These are phyloP conservation scores for Raphanus hybrid DNA, from an alignment of 441 rosid genomes.

Conservation along the genomic window DNA sequence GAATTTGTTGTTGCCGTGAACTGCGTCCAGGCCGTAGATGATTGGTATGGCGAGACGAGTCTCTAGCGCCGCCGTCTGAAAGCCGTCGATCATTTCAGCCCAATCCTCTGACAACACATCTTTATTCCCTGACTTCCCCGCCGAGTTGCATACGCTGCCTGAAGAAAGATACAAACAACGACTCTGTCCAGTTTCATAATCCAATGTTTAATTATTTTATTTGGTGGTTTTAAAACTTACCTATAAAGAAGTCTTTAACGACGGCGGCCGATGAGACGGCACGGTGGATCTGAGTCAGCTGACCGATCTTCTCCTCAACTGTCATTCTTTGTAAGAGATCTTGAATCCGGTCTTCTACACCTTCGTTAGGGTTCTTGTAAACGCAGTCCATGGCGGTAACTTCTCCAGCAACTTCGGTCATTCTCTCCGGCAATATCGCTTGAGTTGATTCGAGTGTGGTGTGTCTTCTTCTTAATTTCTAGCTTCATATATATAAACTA, in stretches of 20 bases:
- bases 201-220: background rate
- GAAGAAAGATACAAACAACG: slow-evolving; percentile 7
- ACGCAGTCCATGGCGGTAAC: slow-evolving; percentile 12
- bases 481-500: background rate
- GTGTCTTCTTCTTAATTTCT: background rate
- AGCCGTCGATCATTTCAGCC: slow-evolving; percentile 80
- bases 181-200: background rate
- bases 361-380: slow-evolving; percentile 25
- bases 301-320: slow-evolving; percentile 35
- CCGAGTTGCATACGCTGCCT: slow-evolving; percentile 59
- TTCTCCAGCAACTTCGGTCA: slow-evolving; percentile 4
- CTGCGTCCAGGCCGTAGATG: slow-evolving; percentile 84
- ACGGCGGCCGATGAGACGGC: slow-evolving; percentile 20
- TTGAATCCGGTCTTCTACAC: slow-evolving; percentile 26
- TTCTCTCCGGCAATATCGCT: background rate
- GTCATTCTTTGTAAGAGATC: slow-evolving; percentile 32
- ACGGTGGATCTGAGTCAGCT: slow-evolving; percentile 35
- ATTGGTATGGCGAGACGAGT: slow-evolving; percentile 80
- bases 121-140: slow-evolving; percentile 61
- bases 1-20: slow-evolving; percentile 75
- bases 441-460: slow-evolving; percentile 1
- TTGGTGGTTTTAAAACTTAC: background rate
- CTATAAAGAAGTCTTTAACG: slow-evolving; percentile 29
- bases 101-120: slow-evolving; percentile 65
- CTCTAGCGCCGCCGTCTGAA: slow-evolving; percentile 62